These are phyloP conservation scores for Rossbeevera mucosa DNA, from an alignment of 768 basidiomycete genomes.

Conservation along the genomic window DNA sequence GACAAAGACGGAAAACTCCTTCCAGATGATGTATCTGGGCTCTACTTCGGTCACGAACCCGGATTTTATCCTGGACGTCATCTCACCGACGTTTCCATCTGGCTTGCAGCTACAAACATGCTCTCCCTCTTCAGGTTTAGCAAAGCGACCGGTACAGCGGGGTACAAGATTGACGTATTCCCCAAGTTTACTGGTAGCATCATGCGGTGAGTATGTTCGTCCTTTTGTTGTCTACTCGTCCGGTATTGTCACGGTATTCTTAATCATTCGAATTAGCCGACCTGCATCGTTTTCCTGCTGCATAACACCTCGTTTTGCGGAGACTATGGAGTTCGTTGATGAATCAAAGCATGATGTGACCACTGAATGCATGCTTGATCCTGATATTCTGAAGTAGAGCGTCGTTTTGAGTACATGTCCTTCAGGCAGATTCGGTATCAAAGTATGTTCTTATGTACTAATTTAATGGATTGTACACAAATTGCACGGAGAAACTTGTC, in stretches of 20 bases:
- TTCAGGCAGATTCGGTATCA: not conserved
- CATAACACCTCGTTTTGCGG: slow-evolving; percentile 18
- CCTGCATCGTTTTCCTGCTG: slow-evolving; percentile 16
- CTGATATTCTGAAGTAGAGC: not conserved
- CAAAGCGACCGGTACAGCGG: slow-evolving; percentile 19
- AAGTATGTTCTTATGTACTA: not conserved
- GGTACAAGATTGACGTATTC: slow-evolving; percentile 20
- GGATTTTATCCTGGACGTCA: slow-evolving; percentile 20
- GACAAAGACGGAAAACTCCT: slow-evolving; percentile 17
- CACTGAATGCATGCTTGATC: not conserved
- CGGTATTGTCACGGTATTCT: not conserved
- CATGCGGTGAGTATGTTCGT: slow-evolving; percentile 9
- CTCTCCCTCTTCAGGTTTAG: slow-evolving; percentile 18
- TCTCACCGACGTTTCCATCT: slow-evolving; percentile 14
- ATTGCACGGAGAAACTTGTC: not conserved
- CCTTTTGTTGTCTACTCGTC: no score
- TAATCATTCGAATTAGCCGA: slow-evolving; percentile 7
- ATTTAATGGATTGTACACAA: not conserved
- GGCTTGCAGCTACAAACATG: slow-evolving; percentile 20
- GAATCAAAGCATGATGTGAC: not conserved
- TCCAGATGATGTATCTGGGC: slow-evolving; percentile 17
- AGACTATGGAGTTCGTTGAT: not conserved
- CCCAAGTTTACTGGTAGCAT: slow-evolving; percentile 16
- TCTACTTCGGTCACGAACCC: slow-evolving; percentile 34
- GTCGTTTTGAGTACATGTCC: not conserved